phyloP scores from a whole-genome alignment of 345 rosid genomes.

The Populus tremula region DNA sequence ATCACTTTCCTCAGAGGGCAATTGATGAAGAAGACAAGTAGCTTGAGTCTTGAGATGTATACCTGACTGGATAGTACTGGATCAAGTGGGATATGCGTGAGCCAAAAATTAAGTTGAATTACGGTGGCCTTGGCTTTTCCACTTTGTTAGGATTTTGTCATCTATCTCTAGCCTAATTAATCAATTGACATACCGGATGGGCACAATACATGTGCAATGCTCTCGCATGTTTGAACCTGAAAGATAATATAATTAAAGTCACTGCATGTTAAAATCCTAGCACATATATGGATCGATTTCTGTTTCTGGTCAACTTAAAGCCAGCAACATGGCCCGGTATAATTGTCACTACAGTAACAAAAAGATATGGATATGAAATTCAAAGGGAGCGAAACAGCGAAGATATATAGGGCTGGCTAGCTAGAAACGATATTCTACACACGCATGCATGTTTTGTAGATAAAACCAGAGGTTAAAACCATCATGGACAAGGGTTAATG shows the following conservation, averaged over 20 bases:
- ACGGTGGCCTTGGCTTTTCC: neutral
- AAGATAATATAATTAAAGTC: neutral
- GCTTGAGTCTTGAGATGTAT: too few relatives aligned
- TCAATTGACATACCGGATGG: neutral
- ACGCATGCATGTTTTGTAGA: slow-evolving; percentile 6
- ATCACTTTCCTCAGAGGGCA: too few relatives aligned
- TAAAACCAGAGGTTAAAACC: slow-evolving; percentile 22
- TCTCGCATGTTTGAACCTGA: neutral
- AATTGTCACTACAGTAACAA: too few relatives aligned
- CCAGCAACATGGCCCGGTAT: neutral
- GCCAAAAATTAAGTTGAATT: neutral
- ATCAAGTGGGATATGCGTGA: too few relatives aligned
- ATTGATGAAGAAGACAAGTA: too few relatives aligned
- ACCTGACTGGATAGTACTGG: neutral
- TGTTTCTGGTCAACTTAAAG: neutral
- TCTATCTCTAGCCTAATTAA: neutral
- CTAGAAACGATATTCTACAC: neutral
- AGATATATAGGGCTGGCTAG: neutral
- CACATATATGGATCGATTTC: neutral
- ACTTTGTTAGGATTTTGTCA: neutral
- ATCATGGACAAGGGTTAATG: neutral
- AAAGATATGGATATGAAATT: too few relatives aligned
- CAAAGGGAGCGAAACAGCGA: slow-evolving; percentile 5
- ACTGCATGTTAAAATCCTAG: neutral
- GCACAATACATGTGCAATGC: too few relatives aligned